These are phyloP conservation scores for Coniferiporia sulphurascens DNA, from an alignment of 1,284 basidiomycete species.

Conservation along the genomic window DNA sequence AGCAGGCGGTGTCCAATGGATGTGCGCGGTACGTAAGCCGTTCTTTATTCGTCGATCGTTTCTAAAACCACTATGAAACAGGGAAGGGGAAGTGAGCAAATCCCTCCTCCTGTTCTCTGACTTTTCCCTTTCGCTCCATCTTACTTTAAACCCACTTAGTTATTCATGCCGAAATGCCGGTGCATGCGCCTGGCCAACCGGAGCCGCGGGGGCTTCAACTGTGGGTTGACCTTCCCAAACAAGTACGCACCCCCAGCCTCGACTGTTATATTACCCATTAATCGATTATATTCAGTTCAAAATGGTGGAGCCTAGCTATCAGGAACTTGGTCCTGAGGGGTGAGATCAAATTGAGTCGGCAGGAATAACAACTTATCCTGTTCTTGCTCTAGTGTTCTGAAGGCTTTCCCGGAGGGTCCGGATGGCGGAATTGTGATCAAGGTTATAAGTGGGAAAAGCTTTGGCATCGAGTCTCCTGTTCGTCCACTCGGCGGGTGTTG, in stretches of 20 bases:
- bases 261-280: conserved; percentile 20
- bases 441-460: conserved; percentile 86
- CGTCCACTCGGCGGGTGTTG: conserved; percentile 88
- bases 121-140: too few species aligned
- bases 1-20: conserved; percentile 91
- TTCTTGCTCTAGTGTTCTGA: conserved; percentile 52
- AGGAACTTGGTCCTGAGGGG: conserved; percentile 65
- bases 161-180: conserved; percentile 89
- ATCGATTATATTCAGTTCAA: conserved; percentile 61
- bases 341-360: conserved; percentile 29
- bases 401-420: conserved; percentile 64
- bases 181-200: conserved; percentile 61
- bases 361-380: background rate
- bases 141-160: conserved; percentile 30
- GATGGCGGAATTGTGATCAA: conserved; percentile 73
- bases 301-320: conserved; percentile 78
- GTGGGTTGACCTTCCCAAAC: conserved; percentile 89
- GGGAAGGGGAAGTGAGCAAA: conserved; percentile 38
- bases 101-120: background rate
- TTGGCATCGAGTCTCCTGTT: conserved; percentile 85
- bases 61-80: conserved; percentile 16
- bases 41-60: background rate
- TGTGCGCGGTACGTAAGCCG: conserved; percentile 70
- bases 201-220: conserved; percentile 82
- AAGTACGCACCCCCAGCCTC: conserved; percentile 34